Conservation (phyloP, 176 grass and related monocot genomes). For the maize (Zea mays) region Zm-B73-REFERENCE-NAM-5.0 NC_050097.1:60950001-60950500, state of each 20-base stretch:
- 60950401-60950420: too few relatives aligned
- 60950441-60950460: too few relatives aligned
- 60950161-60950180: conserved; percentile 45
- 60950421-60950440: too few relatives aligned
- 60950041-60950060: too few relatives aligned
- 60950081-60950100: conserved; percentile 26
- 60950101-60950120: conserved; percentile 56
- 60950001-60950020: too few relatives aligned
- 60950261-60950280: conserved; percentile 40
- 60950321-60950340: conserved; percentile 56
- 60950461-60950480: too few relatives aligned
- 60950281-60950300: conserved; percentile 8
- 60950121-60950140: conserved; percentile 52
- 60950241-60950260: conserved; percentile 35
- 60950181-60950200: conserved; percentile 35
- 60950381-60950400: too few relatives aligned
- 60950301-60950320: conserved; percentile 27
- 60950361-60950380: conserved; percentile 7
- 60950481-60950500: too few relatives aligned
- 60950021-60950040: too few relatives aligned
- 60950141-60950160: conserved; percentile 29
- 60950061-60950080: too few relatives aligned
- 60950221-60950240: conserved; percentile 45
- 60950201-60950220: conserved; percentile 46
- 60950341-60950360: conserved; percentile 56